Evolutionary conservation across 1,139 yeast species (phyloP), one percentile per base, ranked within the genome.

Genomic region (Magnusiomyces ingens): DNA sequence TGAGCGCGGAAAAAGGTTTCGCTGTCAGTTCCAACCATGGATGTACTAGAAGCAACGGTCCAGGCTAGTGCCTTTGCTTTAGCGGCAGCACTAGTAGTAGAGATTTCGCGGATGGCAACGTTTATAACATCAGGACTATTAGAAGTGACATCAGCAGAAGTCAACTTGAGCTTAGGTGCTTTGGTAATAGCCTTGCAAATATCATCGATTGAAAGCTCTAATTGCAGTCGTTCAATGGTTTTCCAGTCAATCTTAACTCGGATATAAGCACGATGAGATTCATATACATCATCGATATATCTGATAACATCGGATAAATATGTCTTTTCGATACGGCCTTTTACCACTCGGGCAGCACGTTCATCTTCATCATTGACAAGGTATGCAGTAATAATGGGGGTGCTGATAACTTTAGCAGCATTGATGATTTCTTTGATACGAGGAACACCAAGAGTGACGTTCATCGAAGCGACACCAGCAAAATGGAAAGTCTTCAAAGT

Each of bases 391-490:
- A 94, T 93, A 67, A 94, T 94, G 0, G 99, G 99, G 1, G 99
- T 94, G 3, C 96, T 88, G 63, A 94, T 94, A 15, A 82, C 81
- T 69, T 94, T 94, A 18, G 97, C 88, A 0, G 99, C 99, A 71
- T 93, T 94, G 68, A 93, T 93, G 68, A 93, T 93, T 76, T 93
- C 99, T 72, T 93, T 93, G 67, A 93, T 93, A 79, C 99, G 96
- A 43, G 99, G 99, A 49, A 93, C 99, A 80, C 99, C 99, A 62
- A 93, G 79, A 0, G 99, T 93, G 61, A 93, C 96, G 75, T 93
- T 93, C 99, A 93, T 93, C 49, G 96, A 87, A 36, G 99, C 99
- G 56, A 93, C 99, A 77, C 99, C 99, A 64, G 99, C 99, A 77
- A 93, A 93, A 76, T 93, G 99, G 88, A 93, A 93, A 66, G 99